These are phyloP conservation scores for Hypholoma fasciculare DNA, from an alignment of 768 basidiomycete species.

Conservation along the genomic window DNA sequence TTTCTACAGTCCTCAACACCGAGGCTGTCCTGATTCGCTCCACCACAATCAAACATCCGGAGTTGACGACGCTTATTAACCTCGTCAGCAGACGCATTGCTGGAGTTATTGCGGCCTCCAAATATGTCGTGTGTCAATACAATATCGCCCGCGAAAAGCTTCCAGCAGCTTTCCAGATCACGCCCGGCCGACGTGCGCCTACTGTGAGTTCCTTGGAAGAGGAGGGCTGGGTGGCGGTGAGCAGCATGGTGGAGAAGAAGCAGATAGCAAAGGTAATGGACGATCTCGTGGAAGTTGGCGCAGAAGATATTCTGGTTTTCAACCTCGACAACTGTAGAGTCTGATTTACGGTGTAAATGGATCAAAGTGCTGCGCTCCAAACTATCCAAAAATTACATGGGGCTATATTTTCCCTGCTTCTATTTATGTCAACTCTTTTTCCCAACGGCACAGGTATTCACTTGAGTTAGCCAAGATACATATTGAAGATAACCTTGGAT, in stretches of 20 bases:
- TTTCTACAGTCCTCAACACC: slow-evolving; percentile 78
- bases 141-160: slow-evolving; percentile 77
- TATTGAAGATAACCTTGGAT: too few species aligned
- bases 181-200: slow-evolving; percentile 88
- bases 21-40: slow-evolving; percentile 95
- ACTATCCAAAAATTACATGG: neutral
- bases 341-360: slow-evolving; percentile 28
- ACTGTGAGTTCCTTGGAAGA: slow-evolving; percentile 86
- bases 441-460: neutral
- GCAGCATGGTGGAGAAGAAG: slow-evolving; percentile 88
- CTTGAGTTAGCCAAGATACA: too few species aligned
- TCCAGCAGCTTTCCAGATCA: slow-evolving; percentile 61
- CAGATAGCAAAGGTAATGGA: slow-evolving; percentile 87
- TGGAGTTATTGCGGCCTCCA: slow-evolving; percentile 85
- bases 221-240: slow-evolving; percentile 88
- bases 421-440: neutral
- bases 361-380: slow-evolving; percentile 1
- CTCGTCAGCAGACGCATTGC: slow-evolving; percentile 86
- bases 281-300: slow-evolving; percentile 75
- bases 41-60: slow-evolving; percentile 57
- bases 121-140: slow-evolving; percentile 91
- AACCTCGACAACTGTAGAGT: slow-evolving; percentile 94
- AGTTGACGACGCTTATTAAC: slow-evolving; percentile 67
- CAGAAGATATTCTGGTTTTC: slow-evolving; percentile 89
- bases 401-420: neutral